These are phyloP conservation scores for Speleostelium caveatum DNA, from an alignment of 78 protist genomes.

Conservation along the genomic window DNA sequence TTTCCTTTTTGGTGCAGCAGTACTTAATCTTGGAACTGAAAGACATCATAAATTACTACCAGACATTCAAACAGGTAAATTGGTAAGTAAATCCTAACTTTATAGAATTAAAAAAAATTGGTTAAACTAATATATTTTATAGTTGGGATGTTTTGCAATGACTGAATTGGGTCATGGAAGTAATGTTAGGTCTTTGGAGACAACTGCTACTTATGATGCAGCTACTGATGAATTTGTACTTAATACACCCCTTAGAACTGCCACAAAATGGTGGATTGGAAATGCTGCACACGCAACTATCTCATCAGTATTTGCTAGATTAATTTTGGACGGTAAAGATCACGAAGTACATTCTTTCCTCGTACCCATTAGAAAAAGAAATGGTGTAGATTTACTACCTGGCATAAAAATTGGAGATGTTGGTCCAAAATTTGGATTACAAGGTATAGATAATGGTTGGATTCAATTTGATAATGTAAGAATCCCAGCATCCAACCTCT, in stretches of 20 bases:
- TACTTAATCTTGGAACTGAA: slow-evolving; percentile 68
- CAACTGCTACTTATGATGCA: slow-evolving; percentile 87
- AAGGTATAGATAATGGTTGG: slow-evolving; percentile 78
- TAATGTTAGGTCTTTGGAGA: slow-evolving; percentile 87
- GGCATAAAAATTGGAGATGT: slow-evolving; percentile 82
- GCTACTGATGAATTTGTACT: slow-evolving; percentile 73
- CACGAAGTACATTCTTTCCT: slow-evolving; percentile 81
- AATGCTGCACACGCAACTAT: slow-evolving; percentile 70
- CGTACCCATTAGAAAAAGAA: slow-evolving; percentile 45
- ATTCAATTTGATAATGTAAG: slow-evolving; percentile 82
- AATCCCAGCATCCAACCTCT: slow-evolving; percentile 64
- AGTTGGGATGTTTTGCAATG: slow-evolving; percentile 87
- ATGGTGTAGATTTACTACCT: slow-evolving; percentile 72
- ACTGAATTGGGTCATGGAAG: slow-evolving; percentile 88
- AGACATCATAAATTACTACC: slow-evolving; percentile 63
- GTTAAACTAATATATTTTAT: neutral
- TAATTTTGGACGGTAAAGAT: slow-evolving; percentile 82
- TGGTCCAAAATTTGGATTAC: slow-evolving; percentile 80
- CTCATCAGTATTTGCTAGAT: slow-evolving; percentile 68
- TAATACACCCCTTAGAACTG: slow-evolving; percentile 73
- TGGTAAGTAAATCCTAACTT: neutral
- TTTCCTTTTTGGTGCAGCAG: slow-evolving; percentile 70
- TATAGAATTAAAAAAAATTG: neutral
- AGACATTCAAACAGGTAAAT: slow-evolving; percentile 53
- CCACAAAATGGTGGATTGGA: slow-evolving; percentile 85